phyloP scores from a whole-genome alignment of 805 yeast species.

The Candida tallmaniae region DNA sequence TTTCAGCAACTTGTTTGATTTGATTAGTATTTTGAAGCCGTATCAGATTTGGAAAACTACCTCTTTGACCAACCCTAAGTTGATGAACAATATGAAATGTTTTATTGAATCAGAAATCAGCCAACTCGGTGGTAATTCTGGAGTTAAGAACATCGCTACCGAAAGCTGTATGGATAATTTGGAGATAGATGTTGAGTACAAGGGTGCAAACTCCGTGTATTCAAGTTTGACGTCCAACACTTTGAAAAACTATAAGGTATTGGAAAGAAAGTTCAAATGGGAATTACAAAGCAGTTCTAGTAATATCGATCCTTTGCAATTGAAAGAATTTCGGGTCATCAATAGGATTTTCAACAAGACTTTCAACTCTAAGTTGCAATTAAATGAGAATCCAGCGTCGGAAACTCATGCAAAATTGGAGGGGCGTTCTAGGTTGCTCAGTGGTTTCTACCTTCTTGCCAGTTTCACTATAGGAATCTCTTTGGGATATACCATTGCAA shows the following conservation, averaged over 20 bases:
- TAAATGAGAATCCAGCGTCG: slow-evolving; percentile 23
- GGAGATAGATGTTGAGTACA: too few species aligned
- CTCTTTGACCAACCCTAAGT: slow-evolving; percentile 21
- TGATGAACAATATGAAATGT: slow-evolving; percentile 21
- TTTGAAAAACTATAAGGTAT: slow-evolving; percentile 23
- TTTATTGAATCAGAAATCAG: slow-evolving; percentile 22
- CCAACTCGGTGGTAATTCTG: too few species aligned
- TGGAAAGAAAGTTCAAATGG: slow-evolving; percentile 24
- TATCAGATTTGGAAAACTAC: slow-evolving; percentile 38
- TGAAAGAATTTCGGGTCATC: slow-evolving; percentile 7
- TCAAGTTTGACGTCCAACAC: slow-evolving; percentile 19
- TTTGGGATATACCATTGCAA: slow-evolving; percentile 27
- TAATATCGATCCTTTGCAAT: slow-evolving; percentile 11
- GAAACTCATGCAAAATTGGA: too few species aligned
- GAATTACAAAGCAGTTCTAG: slow-evolving; percentile 19
- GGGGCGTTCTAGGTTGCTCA: too few species aligned
- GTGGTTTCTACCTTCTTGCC: slow-evolving; percentile 21
- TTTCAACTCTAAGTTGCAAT: slow-evolving; percentile 9
- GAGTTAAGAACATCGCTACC: background rate
- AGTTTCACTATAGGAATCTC: slow-evolving; percentile 36
- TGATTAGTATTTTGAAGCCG: slow-evolving; percentile 29
- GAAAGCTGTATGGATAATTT: too few species aligned
- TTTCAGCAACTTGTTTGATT: slow-evolving; percentile 34
- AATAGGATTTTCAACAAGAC: slow-evolving; percentile 2
- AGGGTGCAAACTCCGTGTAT: slow-evolving; percentile 16